phyloP scores from a whole-genome alignment of 2,329 filamentous ascomycete species.

The Botrytis byssoidea region DNA sequence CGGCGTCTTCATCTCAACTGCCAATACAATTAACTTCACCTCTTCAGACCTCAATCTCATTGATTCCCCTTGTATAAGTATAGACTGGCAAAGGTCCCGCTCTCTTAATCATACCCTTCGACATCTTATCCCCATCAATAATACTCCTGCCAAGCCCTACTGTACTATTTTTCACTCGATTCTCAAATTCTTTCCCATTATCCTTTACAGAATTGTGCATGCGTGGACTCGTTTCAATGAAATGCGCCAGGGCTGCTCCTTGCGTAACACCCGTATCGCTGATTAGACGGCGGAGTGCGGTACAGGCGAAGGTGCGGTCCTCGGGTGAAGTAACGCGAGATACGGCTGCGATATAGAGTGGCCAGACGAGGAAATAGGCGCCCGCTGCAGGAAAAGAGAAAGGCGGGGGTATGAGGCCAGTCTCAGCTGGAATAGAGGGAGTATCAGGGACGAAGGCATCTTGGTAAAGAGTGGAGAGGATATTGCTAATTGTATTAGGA shows the following conservation, averaged over 20 bases:
- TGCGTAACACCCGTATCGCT: neutral
- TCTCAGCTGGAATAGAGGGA: neutral
- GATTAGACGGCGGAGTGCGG: neutral
- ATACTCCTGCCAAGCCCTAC: conserved; percentile 9
- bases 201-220: neutral
- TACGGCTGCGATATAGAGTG: neutral
- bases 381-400: neutral
- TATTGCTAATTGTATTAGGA: neutral
- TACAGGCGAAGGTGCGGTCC: neutral
- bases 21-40: neutral
- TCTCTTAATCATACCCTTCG: neutral
- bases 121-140: neutral
- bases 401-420: neutral
- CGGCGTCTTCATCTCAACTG: neutral
- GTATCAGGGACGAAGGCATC: neutral
- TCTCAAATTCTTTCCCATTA: conserved; percentile 17
- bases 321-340: neutral
- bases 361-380: neutral
- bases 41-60: neutral
- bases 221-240: neutral
- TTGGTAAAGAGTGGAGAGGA: neutral
- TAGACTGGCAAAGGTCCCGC: neutral
- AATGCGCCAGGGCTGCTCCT: neutral
- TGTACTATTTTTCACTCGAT: conserved; percentile 15
- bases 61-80: neutral